Evolutionary conservation across 1,284 basidiomycete species (phyloP).

Genomic region (Puccinia hordei): DNA sequence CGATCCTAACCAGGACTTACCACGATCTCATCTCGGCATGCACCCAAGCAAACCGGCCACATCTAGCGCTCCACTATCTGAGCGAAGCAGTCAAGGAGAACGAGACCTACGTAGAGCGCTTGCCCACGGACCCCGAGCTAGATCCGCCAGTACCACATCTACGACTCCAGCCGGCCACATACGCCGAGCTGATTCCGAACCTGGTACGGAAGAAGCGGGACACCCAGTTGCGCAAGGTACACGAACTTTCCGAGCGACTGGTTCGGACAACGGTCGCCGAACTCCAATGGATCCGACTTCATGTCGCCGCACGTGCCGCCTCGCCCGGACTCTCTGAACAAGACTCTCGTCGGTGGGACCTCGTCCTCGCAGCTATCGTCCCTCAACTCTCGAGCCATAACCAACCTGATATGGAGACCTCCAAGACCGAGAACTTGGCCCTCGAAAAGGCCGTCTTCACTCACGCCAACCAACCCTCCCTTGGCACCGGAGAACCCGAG

Average conservation of each 20-base stretch:
- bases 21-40: slow-evolving; percentile 42
- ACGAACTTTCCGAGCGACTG: background rate
- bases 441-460: slow-evolving; percentile 22
- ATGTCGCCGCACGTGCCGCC: background rate
- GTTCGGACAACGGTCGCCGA: slow-evolving; percentile 19
- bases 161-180: slow-evolving; percentile 47
- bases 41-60: slow-evolving; percentile 17
- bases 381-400: background rate
- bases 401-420: background rate
- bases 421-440: background rate
- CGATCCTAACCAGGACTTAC: slow-evolving; percentile 41
- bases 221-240: slow-evolving; percentile 28
- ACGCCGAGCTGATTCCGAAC: slow-evolving; percentile 13
- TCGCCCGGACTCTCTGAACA: too few species aligned
- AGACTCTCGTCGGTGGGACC: background rate
- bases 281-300: slow-evolving; percentile 4
- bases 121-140: background rate
- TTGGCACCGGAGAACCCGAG: too few species aligned
- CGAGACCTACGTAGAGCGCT: slow-evolving; percentile 15
- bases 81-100: slow-evolving; percentile 24
- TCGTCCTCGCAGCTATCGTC: background rate
- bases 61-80: slow-evolving; percentile 43
- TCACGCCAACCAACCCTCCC: background rate
- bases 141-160: slow-evolving; percentile 1
- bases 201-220: slow-evolving; percentile 36